Evolutionary conservation across 1,284 basidiomycete genomes (phyloP).

Genomic region (Apiotrichum domesticum): DNA sequence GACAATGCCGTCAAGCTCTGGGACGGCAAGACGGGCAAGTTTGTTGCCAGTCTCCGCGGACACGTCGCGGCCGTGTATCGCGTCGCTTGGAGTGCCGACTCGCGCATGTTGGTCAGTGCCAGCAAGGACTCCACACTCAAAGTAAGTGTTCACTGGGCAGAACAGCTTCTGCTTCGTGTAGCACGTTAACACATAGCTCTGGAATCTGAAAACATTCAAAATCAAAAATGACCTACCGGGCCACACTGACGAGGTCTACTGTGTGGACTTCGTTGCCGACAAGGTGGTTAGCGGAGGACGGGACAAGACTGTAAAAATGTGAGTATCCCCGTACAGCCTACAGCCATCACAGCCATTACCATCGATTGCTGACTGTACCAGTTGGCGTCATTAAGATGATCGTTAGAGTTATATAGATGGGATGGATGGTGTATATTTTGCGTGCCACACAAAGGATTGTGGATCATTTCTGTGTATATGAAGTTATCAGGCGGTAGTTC

Average conservation of each 20-base stretch:
- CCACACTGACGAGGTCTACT: conserved; percentile 97
- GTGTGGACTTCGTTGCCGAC: conserved; percentile 96
- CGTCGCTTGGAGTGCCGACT: conserved; percentile 91
- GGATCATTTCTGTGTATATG: too few species aligned
- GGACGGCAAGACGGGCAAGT: conserved; percentile 88
- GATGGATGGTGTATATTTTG: too few species aligned
- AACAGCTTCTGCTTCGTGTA: too few species aligned
- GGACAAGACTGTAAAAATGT: conserved; percentile 58
- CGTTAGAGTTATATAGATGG: not conserved
- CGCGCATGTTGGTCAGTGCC: conserved; percentile 82
- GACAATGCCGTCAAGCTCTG: conserved; percentile 89
- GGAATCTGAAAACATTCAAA: conserved; percentile 92
- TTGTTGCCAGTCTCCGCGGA: conserved; percentile 81
- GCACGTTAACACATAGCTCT: conserved; percentile 53
- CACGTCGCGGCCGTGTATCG: conserved; percentile 94
- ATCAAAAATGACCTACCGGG: conserved; percentile 89
- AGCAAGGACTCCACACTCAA: conserved; percentile 95
- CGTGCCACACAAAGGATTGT: too few species aligned
- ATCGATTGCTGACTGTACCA: not conserved
- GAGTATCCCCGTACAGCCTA: conserved; percentile 21
- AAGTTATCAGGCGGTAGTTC: too few species aligned
- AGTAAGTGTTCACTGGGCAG: conserved; percentile 49
- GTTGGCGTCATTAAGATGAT: not conserved
- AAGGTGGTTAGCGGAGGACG: conserved; percentile 91
- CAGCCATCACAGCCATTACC: too few species aligned